Base-by-base conservation (phyloP, 805 yeast species). In the Saccharomyces cerevisiae region DNA sequence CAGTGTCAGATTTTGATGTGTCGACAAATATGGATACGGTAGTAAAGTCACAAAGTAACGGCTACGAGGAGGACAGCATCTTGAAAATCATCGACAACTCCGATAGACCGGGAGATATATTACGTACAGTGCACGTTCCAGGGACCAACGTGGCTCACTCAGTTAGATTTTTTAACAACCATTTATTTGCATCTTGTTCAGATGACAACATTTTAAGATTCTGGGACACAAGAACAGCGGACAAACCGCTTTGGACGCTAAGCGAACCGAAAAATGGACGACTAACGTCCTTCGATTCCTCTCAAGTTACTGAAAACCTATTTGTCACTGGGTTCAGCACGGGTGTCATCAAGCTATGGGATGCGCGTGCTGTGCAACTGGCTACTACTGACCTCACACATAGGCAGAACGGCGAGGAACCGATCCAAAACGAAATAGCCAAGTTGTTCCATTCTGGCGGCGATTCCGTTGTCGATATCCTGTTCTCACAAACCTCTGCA, bases 321-420 rank as follows among this genome's bases (percentile, higher is more conserved):
- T 68, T 68, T 49, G 65, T 64, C 6, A 68, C 69, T 2, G 72
- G 72, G 46, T 61, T 67, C 6, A 63, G 63, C 27, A 61, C 69
- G 2, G 72, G 72, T 51, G 61, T 61, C 41, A 57, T 68, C 49
- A 69, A 69, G 51, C 55, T 69, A 50, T 69, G 72, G 72, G 72
- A 69, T 58, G 57, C 66, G 41, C 65, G 72, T 53, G 63, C 69
- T 9, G 64, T 64, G 4, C 60, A 61, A 30, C 61, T 61, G 24
- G 64, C 66, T 5, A 58, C 64, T 2, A 55, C 57, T 2, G 68
- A 64, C 51, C 56, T 63, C 47, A 32, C 67, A 1, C 54, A 61
- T 41, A 60, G 68, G 48, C 68, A 64, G 53, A 61, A 64, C 51
- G 66, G 65, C 27, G 62, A 63, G 53, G 67, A 62, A 31, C 66